Base-by-base conservation (phyloP, 2,329 filamentous ascomycete species). In the Plenodomus biglobosus region DNA sequence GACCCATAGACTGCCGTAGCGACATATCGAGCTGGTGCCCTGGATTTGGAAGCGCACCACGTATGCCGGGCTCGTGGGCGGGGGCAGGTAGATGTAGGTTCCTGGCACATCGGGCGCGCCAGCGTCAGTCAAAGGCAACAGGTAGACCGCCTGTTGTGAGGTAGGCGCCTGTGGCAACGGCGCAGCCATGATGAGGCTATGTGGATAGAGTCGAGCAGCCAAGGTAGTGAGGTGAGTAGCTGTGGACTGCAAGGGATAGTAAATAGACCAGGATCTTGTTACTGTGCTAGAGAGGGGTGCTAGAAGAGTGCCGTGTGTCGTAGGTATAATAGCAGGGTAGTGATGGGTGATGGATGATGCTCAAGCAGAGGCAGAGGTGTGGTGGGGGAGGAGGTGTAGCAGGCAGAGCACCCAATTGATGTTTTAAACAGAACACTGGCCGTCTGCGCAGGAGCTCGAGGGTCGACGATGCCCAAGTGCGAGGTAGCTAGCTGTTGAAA, bases 21-120 rank as follows among this genome's bases (percentile, higher is more conserved):
- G 85, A 73, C 92, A 96, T 78, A 99, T 94, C 53, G 92, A 96
- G 69, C 92, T 96, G 48, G 90, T 92, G 53, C 94, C 92, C 73
- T 96, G 88, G 61, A 96, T 92, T 60, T 90, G 84, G 73, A 99
- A 96, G 50, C 92, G 86, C 48, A 96, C 78, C 44, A 82, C 82
- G 65, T 97, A 86, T 36, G 87, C 70, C 13, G 79, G 87, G n/a
- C 86, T 80, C 35, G 80, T 82, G 16, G 88, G 86, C 16, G 94
- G 85, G 0, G 91, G 87, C 37, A 99, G 79, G 72, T 96, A 96
- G 65, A 97, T 88, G 78, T 96, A 99, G 61, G 88, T 85, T 64
- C 91, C 89, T 20, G 88, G 81, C 40, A 99, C 85, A 71, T 95
- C 86, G 30, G 95, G 94, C 59, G 90, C 91, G 63, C 95, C 94